Base-by-base conservation (phyloP, 2,329 filamentous ascomycete species). In the Colletotrichum tropicicola region DNA sequence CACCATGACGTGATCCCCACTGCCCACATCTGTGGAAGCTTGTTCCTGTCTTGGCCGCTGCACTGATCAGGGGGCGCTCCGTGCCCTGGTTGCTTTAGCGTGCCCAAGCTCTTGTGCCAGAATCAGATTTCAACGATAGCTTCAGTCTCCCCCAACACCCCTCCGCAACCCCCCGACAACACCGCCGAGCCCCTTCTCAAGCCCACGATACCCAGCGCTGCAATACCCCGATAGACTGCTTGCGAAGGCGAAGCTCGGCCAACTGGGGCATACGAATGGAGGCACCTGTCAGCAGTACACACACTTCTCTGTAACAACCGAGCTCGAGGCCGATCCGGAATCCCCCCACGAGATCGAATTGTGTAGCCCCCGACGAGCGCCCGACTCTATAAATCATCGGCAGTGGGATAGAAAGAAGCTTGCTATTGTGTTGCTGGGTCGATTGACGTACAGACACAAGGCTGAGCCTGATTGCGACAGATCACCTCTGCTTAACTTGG, bases 1-100 rank as follows among this genome's bases (percentile, higher is more conserved):
- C 66, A 62, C 63, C 63, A 66, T 68, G 66, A 66, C 66, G 66
- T 68, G 58, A 54, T 66, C 44, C 27, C 54, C 37, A 58, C 59
- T 56, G 45, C 27, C 45, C 66, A 49, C 64, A 57, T 59, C 43
- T 15, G 4, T 32, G 28, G 59, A 58, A 68, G 66, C 66, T 68
- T 67, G 64, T 68, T 60, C 66, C 51, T 67, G 66, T 45, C 66
- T 67, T 61, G 59, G 63, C 41, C 6, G 4, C 10, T 8, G 45
- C 66, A 64, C 49, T 9, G 54, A 28, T 37, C 55, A 44, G 8
- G 6, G 1, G 3, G 15, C n/a, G 63, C 37, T 41, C 58, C 43
- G 63, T 67, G 65, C 60, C 7, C 59, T 4, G 15, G 17, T 19
- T 52, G 45, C 44, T 53, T 15, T 32, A 45, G 37, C 32, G 51